These are phyloP conservation scores for Pleurostoma richardsiae DNA, from an alignment of 2,329 filamentous ascomycete species.

Conservation along the genomic window DNA sequence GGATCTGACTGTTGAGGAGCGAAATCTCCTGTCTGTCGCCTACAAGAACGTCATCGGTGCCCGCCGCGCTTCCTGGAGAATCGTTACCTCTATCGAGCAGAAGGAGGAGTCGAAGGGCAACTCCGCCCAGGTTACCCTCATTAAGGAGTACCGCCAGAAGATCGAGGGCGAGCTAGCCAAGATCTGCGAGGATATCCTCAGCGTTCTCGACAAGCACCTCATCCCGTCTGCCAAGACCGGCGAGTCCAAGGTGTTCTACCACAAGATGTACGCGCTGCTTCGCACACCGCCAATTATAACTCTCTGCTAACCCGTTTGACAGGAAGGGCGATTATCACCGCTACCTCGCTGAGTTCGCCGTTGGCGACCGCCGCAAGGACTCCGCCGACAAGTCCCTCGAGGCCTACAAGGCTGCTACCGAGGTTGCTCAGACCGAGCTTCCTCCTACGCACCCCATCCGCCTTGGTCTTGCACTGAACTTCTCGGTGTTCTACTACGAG, in stretches of 20 bases:
- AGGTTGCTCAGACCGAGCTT: slow-evolving; percentile 95
- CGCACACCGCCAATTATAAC: slow-evolving; percentile 3
- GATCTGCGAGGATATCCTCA: slow-evolving; percentile 96
- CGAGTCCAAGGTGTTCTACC: slow-evolving; percentile 99
- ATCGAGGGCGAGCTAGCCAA: slow-evolving; percentile 96
- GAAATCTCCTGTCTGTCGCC: slow-evolving; percentile 94
- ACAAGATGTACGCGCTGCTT: slow-evolving; percentile 81
- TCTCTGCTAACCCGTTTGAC: slow-evolving; percentile 9
- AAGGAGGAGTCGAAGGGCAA: slow-evolving; percentile 99
- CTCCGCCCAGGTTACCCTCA: slow-evolving; percentile 88
- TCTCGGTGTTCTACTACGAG: slow-evolving; percentile 99
- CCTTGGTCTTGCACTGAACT: slow-evolving; percentile 95
- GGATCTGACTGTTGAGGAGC: slow-evolving; percentile 87
- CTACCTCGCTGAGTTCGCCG: slow-evolving; percentile 90
- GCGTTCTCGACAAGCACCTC: slow-evolving; percentile 86
- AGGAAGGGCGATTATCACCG: slow-evolving; percentile 98
- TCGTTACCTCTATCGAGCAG: slow-evolving; percentile 99
- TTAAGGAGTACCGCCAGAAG: slow-evolving; percentile 97
- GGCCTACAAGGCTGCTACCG: slow-evolving; percentile 97
- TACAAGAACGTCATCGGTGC: slow-evolving; percentile 99
- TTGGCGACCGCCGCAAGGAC: slow-evolving; percentile 86
- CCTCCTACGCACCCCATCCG: slow-evolving; percentile 97
- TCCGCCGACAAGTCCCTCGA: slow-evolving; percentile 84
- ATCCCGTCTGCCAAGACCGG: slow-evolving; percentile 95
- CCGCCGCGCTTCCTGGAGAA: slow-evolving; percentile 97